Base-by-base conservation (phyloP, 495 filamentous ascomycete genomes). In the Diplogelasinospora grovesii region DNA sequence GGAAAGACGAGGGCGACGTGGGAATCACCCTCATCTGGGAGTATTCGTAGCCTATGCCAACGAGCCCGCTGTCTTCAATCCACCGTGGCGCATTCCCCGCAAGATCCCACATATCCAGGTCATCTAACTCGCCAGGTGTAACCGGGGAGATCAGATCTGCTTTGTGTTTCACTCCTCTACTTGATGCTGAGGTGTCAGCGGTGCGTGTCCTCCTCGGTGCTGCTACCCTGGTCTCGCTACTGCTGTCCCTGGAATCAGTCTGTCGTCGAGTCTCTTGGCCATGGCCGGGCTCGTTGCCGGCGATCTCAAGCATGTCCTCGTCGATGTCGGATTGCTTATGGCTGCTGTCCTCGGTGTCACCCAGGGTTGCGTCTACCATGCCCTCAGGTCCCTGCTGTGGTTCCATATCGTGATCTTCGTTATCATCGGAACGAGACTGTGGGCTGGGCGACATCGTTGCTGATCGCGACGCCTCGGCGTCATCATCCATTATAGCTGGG, bases 1-100 rank as follows among this genome's bases (percentile, higher is more conserved):
- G 69, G 59, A 82, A 94, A 4, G 86, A 92, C 5, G 86, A 93
- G 2, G 86, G 73, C 3, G 74, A 71, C 16, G 70, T 69, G 3
- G 81, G 76, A 31, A 78, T 65, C 48, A 81, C 64, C 61, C 82
- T 63, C 50, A 79, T 68, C 48, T 78, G 80, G 1, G 80, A 79
- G 50, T 77, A 81, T 49, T 85, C 80, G 43, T 78, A 79, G 27
- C 74, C 75, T 57, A 82, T 34, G n/a, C 58, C 58, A 2, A 39
- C 50, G 8, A 61, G 34, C 9, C 58, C 58, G 25, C 53, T 57
- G 37, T 57, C 58, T 32, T 63, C 44, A 8, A 53, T 39, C 54
- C 54, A 59, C 13, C 50, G 27, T 6, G 46, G 40, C 11, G 49
- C 47, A 15, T 32, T 45, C 8, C 44, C 53, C 39, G 36, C 14